Base-by-base conservation (phyloP, 148 eudicot species). In the Nepenthes gracilis region DNA sequence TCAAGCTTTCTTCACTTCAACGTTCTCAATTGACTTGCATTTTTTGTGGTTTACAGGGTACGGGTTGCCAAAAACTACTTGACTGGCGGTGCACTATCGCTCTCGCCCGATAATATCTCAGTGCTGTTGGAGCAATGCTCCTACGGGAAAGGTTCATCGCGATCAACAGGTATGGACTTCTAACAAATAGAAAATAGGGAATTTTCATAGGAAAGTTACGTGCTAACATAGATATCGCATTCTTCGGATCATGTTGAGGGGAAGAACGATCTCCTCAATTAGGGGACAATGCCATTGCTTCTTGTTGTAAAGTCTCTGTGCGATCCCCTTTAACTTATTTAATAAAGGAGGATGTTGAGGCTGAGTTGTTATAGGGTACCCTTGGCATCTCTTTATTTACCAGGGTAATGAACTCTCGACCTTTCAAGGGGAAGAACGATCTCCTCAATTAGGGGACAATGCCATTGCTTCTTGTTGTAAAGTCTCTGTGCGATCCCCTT, bases 1-100 rank as follows among this genome's bases (percentile, higher is more conserved):
- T 23, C 23, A 23, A 47, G 37, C 48, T 12, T 47, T 33, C 4
- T 35, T 33, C 58, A 36, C 36, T 52, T 54, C 34, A 52, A 43
- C 12, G 55, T 59, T 50, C 34, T 67, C 34, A 64, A 11, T 35
- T 70, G 7, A 40, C 45, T 54, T 67, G 45, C 53, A 40, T 38
- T 53, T 23, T 23, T 59, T 59, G 33, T 64, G 65, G 43, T 37
- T 37, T 70, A 55, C 80, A 92, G 98, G 76, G 71, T 59, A 55
- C 84, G 90, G 23, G 80, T 63, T 50, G 67, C 80, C 52, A 79
- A 58, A 64, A 80, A 85, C 78, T 92, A 88, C 77, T 72, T 88
- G 74, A 76, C 76, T 67, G 71, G 77, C 35, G 88, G 88, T 57
- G 70, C 79, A 9, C 64, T 82, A 51, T 71, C 80, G 62, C 63